These are phyloP conservation scores for Paramecium pentaurelia DNA, from an alignment of 73 alveolate species.

Conservation along the genomic window DNA sequence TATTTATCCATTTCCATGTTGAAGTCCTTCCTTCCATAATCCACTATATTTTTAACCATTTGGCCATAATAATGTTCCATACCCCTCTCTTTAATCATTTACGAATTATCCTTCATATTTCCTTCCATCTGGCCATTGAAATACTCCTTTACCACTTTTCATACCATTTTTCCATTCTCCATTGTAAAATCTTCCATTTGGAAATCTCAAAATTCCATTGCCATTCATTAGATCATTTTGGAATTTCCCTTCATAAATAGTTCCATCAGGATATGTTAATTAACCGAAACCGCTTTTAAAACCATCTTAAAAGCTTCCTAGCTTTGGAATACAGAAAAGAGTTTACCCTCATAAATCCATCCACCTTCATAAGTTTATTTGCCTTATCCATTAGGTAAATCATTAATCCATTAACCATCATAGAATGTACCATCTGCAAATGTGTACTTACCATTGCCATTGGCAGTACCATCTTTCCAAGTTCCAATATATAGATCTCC, in stretches of 20 bases:
- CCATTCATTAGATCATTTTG: constrained; percentile 57
- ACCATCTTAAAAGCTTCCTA: constrained; percentile 45
- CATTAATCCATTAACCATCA: constrained; percentile 91
- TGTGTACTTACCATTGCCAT: constrained; percentile 59
- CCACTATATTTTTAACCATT: not conserved
- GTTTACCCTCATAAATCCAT: constrained; percentile 77
- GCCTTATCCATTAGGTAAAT: constrained; percentile 87
- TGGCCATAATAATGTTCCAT: not conserved
- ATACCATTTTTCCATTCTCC: constrained; percentile 63
- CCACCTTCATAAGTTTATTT: constrained; percentile 77
- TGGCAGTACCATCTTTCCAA: constrained; percentile 50
- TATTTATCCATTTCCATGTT: not conserved
- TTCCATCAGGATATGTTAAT: constrained; percentile 22
- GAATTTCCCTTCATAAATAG: constrained; percentile 44
- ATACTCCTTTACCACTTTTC: constrained; percentile 50
- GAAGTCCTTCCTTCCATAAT: not conserved
- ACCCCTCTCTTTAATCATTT: constrained; percentile 38
- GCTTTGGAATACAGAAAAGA: not conserved
- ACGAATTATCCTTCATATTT: constrained; percentile 18
- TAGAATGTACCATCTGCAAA: constrained; percentile 88
- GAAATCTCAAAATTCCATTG: constrained; percentile 17
- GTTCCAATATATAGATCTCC: constrained; percentile 74
- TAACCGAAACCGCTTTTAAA: constrained; percentile 62
- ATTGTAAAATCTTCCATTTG: constrained; percentile 56
- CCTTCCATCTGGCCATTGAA: constrained; percentile 52